phyloP scores from a whole-genome alignment of 441 rosid genomes.

The Erodium moschatum region DNA sequence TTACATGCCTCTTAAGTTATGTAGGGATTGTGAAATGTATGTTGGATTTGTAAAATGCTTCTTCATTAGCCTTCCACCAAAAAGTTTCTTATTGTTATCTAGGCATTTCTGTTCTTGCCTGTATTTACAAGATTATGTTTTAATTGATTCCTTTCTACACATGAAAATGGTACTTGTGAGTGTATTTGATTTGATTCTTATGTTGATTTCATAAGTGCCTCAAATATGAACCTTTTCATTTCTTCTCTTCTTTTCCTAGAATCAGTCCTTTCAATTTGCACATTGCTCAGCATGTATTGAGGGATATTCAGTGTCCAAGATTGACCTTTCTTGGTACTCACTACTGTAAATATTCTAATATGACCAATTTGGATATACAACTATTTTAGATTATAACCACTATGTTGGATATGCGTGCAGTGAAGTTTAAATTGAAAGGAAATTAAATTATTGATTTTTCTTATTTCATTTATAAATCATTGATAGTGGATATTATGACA shows the following conservation, averaged over 20 bases:
- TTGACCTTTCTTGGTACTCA: not conserved
- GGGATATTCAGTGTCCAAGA: not conserved
- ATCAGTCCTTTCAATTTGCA: conserved; percentile 3
- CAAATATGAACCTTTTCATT: not conserved
- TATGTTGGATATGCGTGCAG: too few relatives aligned
- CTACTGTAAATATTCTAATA: not conserved
- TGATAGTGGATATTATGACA: not conserved
- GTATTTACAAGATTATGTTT: not conserved
- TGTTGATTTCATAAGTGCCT: not conserved
- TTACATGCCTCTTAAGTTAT: conserved; percentile 16
- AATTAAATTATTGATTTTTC: not conserved
- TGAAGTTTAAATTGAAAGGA: too few relatives aligned
- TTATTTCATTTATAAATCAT: too few relatives aligned
- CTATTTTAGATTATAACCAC: not conserved
- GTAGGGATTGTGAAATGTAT: conserved; percentile 13
- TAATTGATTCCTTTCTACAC: conserved; percentile 3
- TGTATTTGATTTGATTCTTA: not conserved
- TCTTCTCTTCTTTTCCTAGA: not conserved
- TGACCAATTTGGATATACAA: not conserved
- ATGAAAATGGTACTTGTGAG: not conserved
- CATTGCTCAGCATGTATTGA: not conserved
- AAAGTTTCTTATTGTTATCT: not conserved
- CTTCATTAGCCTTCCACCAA: not conserved
- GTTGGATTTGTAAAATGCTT: not conserved
- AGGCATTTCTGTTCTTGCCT: not conserved